A percentile compares a stretch with the other conserved stretches of the same genome.
Evolutionary conservation across 805 yeast species (phyloP).

Genomic region (Monosporozyma aquatica): DNA sequence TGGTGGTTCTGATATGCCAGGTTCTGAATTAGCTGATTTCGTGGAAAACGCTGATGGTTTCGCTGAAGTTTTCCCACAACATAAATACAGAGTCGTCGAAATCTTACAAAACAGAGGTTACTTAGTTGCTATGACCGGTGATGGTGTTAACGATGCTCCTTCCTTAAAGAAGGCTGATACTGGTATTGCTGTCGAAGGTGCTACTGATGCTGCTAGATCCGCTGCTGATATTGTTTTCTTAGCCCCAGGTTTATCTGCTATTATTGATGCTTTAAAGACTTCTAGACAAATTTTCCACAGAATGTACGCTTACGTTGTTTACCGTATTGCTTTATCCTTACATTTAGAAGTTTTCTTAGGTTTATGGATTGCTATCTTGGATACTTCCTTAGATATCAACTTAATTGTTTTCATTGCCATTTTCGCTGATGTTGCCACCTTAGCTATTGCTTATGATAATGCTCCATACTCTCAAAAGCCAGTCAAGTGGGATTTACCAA

Average conservation of each 20-base stretch:
- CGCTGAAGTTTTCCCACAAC: constrained; percentile 98
- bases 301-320: constrained; percentile 95
- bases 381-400: constrained; percentile 78
- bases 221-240: constrained; percentile 95
- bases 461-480: constrained; percentile 92
- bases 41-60: constrained; percentile 98
- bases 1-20: constrained; percentile 94
- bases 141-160: constrained; percentile 98
- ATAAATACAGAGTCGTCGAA: constrained; percentile 92
- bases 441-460: constrained; percentile 94
- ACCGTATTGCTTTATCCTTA: constrained; percentile 93
- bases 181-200: constrained; percentile 98
- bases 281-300: constrained; percentile 98
- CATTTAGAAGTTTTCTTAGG: constrained; percentile 93
- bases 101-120: constrained; percentile 92
- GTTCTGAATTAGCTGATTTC: constrained; percentile 94
- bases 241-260: constrained; percentile 92
- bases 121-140: constrained; percentile 99
- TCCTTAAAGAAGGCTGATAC: constrained; percentile 92
- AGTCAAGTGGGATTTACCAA: constrained; percentile 94
- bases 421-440: constrained; percentile 94
- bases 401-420: constrained; percentile 93
- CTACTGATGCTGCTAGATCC: constrained; percentile 93
- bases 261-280: constrained; percentile 89
- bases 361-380: constrained; percentile 91